A percentile compares a stretch with the other conserved stretches of the same genome.
These are phyloP conservation scores for Collybia mongolica DNA, from an alignment of 768 basidiomycete genomes.

Conservation along the genomic window DNA sequence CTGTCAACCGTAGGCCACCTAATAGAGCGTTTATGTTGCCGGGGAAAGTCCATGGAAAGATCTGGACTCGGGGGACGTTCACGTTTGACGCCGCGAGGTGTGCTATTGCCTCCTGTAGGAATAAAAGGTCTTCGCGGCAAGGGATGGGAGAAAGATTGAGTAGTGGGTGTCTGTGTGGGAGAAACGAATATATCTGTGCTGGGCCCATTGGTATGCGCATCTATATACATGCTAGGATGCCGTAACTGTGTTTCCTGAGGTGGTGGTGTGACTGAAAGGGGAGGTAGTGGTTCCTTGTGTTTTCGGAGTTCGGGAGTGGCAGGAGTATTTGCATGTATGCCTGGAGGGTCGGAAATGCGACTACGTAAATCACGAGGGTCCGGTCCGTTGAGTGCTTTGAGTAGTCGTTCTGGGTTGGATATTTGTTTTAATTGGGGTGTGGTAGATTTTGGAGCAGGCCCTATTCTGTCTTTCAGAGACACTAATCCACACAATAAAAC, in stretches of 20 bases:
- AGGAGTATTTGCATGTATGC: neutral
- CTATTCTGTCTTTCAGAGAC: slow-evolving; percentile 13
- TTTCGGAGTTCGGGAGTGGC: neutral
- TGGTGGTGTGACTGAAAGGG: neutral
- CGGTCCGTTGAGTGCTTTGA: neutral
- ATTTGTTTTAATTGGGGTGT: slow-evolving; percentile 1
- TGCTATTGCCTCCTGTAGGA: slow-evolving; percentile 4
- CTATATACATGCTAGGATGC: neutral
- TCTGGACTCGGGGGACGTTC: slow-evolving; percentile 24
- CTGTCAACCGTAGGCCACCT: slow-evolving; percentile 50
- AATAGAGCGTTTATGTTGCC: slow-evolving; percentile 30
- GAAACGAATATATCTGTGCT: no score
- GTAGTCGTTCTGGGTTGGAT: neutral
- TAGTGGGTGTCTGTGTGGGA: slow-evolving; percentile 1
- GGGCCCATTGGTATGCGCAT: no score
- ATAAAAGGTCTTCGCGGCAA: slow-evolving; percentile 30
- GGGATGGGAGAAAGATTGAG: slow-evolving; percentile 20
- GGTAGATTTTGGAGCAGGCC: neutral
- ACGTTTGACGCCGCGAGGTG: slow-evolving; percentile 36
- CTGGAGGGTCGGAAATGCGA: slow-evolving; percentile 11
- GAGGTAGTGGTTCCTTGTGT: neutral
- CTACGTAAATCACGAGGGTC: slow-evolving; percentile 11
- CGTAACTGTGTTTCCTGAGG: neutral
- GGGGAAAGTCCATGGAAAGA: slow-evolving; percentile 5
- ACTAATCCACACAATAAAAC: slow-evolving; percentile 1